Evolutionary conservation across 2,329 filamentous ascomycete genomes (phyloP), one percentile per base, ranked within the genome.

Genomic region (Stachybotrys chartarum): DNA sequence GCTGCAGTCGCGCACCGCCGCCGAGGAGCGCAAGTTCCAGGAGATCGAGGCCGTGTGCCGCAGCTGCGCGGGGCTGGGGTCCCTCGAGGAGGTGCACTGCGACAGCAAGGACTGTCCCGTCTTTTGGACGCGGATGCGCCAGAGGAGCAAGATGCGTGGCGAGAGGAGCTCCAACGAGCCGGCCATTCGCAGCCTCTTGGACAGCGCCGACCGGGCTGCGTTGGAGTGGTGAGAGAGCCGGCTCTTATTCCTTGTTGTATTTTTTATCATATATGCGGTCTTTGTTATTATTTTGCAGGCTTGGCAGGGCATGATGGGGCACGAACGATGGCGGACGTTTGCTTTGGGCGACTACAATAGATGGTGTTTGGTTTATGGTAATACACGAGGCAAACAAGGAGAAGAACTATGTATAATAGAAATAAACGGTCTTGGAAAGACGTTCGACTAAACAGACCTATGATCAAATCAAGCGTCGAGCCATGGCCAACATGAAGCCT

Each of bases 61-160:
- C 57, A 88, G 83, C 63, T 99, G 94, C 69, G 85, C 90, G 45
- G 86, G 84, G 1, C 67, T 92, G 17, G 78, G 87, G 4, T 87
- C 85, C 60, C 75, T 83, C 2, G 93, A 97, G 44, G 84, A 88
- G 39, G 86, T 97, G n/a, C 78, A 72, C 46, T 99, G 94, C 67
- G 91, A 96, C 66, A 96, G 89, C 69, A 84, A 89, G 68, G 93
- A 96, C 71, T 99, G 94, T 67, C 88, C 92, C 0, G 90, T 96
- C 0, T 97, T 96, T 63, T 97, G 96, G 72, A 86, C 86, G 35
- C 74, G 90, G 14, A 79, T 83, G 54, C 87, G 84, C 68, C 84
- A 89, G 66, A 70, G 70, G 24, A 78, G 79, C 10, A 76, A 72
- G 61, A 68, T 77, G 50, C 65, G 69, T 42, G 68, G 68, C 3